A percentile compares a stretch with the other conserved stretches of the same genome.
Evolutionary conservation across 2,329 filamentous ascomycete species (phyloP).

Genomic region (Graphiopsis chlorocephala): DNA sequence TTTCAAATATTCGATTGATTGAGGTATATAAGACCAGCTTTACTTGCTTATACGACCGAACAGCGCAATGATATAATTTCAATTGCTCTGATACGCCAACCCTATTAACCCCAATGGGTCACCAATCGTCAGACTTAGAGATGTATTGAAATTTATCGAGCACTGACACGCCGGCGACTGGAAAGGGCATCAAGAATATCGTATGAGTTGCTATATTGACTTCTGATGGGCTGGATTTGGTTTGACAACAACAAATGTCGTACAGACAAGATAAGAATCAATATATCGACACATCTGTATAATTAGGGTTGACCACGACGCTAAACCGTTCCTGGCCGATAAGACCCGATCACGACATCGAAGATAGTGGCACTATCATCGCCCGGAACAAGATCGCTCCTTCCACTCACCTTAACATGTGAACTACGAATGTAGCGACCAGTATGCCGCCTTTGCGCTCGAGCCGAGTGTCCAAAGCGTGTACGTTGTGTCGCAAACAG

Average conservation of each 20-base stretch:
- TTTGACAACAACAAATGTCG: neutral
- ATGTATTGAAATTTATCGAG: neutral
- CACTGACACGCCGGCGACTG: neutral
- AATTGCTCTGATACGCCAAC: neutral
- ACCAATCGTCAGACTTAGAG: neutral
- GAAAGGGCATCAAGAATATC: neutral
- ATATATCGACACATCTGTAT: too few species aligned
- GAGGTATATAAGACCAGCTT: neutral
- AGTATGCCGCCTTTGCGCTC: neutral
- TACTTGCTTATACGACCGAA: neutral
- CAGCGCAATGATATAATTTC: neutral
- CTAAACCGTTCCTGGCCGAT: neutral
- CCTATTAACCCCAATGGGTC: neutral
- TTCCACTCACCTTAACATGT: neutral
- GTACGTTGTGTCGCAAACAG: neutral
- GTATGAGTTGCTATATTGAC: neutral
- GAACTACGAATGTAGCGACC: neutral
- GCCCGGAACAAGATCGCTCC: neutral
- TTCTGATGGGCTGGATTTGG: neutral
- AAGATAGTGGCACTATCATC: neutral
- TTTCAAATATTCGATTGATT: neutral
- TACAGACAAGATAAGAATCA: neutral
- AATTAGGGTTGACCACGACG: neutral
- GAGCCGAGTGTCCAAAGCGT: neutral
- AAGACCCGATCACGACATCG: conserved; percentile 4